Base-by-base conservation (phyloP, 495 filamentous ascomycete species). In the Daldinia caldariorum region DNA sequence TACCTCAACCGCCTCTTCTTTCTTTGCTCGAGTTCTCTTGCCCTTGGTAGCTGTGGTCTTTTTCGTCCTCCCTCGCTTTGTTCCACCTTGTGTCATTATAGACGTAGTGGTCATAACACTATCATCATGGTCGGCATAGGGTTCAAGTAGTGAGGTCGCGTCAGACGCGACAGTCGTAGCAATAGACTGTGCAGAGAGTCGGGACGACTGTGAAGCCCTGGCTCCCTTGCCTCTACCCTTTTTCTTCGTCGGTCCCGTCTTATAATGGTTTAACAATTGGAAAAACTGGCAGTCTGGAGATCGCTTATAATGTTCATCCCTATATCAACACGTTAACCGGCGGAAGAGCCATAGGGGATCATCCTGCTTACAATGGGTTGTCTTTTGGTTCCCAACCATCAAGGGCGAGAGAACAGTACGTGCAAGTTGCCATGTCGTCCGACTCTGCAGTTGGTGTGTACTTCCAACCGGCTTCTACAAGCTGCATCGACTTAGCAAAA, bases 381-480 rank as follows among this genome's bases (percentile, higher is more conserved):
- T 98, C 94, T 70, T 90, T 89, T 12, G 91, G 89, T 74, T 97
- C 94, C 94, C 94, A 98, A 1, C 92, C 92, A 77, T 97, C 93
- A 51, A 98, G 84, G 34, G 88, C 90, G 32, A 97, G 78, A 38
- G 87, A 85, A 78, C 95, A 99, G 77, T 98, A 97, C 16, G 89
- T 86, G 75, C 95, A 99, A 12, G 87, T 94, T 3, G 90, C 91
- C 77, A 93, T 88, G 78, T 99, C 95, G 59, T 92, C 86, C 31
- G 87, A 90, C 37, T 94, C 93, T 37, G 85, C 82, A 1, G 84
- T 92, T 0, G 95, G 95, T 37, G 92, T 93, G 78, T 94, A 97
- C 76, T 91, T 92, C 93, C 94, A 99, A 14, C 95, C 95, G 6
- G 91, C 92, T 61, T 93, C 90, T 43, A 91, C 91, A 85, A 97